Evolutionary conservation across 179 eudicot genomes (phyloP).

Genomic region (Vitellaria paradoxa): DNA sequence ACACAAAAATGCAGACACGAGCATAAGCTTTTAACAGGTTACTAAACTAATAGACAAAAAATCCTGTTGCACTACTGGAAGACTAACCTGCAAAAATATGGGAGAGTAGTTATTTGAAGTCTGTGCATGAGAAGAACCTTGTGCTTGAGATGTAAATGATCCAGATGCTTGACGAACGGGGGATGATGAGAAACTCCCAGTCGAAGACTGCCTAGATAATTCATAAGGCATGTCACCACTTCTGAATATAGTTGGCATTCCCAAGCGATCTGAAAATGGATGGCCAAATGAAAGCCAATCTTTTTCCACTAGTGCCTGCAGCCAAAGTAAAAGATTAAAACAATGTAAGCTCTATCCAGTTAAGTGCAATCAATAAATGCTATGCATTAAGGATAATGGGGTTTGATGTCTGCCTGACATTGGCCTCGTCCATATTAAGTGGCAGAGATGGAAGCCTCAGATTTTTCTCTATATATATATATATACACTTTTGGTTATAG

Average conservation of each 20-base stretch:
- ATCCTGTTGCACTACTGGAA: background rate
- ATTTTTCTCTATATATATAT: too few relatives aligned
- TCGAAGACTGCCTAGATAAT: constrained; percentile 62
- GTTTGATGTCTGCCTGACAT: background rate
- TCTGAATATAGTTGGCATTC: constrained; percentile 70
- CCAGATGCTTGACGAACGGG: constrained; percentile 73
- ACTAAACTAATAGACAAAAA: constrained; percentile 2
- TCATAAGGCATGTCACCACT: constrained; percentile 63
- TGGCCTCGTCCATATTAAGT: background rate
- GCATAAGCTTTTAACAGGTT: background rate
- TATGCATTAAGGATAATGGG: background rate
- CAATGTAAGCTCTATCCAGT: background rate
- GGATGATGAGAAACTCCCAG: constrained; percentile 63
- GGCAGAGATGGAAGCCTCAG: background rate
- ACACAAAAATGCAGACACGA: background rate
- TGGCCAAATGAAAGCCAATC: constrained; percentile 99
- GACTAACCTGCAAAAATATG: constrained; percentile 77
- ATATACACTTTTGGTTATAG: too few relatives aligned
- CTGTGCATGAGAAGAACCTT: constrained; percentile 66
- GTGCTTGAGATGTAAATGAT: constrained; percentile 50
- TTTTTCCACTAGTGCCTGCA: constrained; percentile 95
- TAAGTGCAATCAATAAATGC: background rate
- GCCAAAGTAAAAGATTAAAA: background rate
- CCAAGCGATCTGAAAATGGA: constrained; percentile 91
- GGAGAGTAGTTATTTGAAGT: constrained; percentile 68